These are phyloP conservation scores for Colletotrichum sp. DNA, from an alignment of 2,329 filamentous ascomycete genomes.

Conservation along the genomic window DNA sequence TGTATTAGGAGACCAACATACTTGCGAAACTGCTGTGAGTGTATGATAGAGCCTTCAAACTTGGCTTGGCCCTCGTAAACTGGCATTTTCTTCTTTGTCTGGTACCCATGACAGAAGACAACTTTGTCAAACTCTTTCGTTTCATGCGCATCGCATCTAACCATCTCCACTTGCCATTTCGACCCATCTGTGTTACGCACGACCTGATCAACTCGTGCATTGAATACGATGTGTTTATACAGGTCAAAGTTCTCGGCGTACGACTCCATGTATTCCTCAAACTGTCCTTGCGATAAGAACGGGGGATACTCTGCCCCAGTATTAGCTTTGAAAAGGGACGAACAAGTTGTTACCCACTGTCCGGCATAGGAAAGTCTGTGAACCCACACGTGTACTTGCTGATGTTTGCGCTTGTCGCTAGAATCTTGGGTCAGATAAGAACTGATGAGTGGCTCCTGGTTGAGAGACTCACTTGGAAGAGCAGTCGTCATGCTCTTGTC, in stretches of 20 bases:
- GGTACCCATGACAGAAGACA: slow-evolving; percentile 36
- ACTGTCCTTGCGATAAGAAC: slow-evolving; percentile 27
- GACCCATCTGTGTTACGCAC: slow-evolving; percentile 29
- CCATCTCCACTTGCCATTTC: slow-evolving; percentile 36
- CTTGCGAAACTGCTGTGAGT: slow-evolving; percentile 41
- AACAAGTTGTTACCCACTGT: slow-evolving; percentile 26
- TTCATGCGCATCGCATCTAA: slow-evolving; percentile 25
- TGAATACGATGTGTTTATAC: slow-evolving; percentile 36
- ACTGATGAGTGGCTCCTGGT: not conserved
- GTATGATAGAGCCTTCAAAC: slow-evolving; percentile 43
- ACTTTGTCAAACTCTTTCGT: slow-evolving; percentile 42
- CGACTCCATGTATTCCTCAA: slow-evolving; percentile 43
- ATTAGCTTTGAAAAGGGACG: not conserved
- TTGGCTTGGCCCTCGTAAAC: slow-evolving; percentile 36
- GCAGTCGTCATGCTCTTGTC: slow-evolving; percentile 39
- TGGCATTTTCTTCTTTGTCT: slow-evolving; percentile 40
- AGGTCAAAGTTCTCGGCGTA: slow-evolving; percentile 46
- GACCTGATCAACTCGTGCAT: slow-evolving; percentile 33
- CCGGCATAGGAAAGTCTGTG: slow-evolving; percentile 47
- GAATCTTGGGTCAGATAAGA: not conserved
- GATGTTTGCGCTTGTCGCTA: slow-evolving; percentile 37
- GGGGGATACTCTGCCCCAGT: slow-evolving; percentile 28
- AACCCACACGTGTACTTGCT: slow-evolving; percentile 45
- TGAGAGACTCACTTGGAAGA: slow-evolving; percentile 29
- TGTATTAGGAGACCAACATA: slow-evolving; percentile 10